Evolutionary conservation across 2,329 filamentous ascomycete genomes (phyloP).

Genomic region (Juglanconis sp.): DNA sequence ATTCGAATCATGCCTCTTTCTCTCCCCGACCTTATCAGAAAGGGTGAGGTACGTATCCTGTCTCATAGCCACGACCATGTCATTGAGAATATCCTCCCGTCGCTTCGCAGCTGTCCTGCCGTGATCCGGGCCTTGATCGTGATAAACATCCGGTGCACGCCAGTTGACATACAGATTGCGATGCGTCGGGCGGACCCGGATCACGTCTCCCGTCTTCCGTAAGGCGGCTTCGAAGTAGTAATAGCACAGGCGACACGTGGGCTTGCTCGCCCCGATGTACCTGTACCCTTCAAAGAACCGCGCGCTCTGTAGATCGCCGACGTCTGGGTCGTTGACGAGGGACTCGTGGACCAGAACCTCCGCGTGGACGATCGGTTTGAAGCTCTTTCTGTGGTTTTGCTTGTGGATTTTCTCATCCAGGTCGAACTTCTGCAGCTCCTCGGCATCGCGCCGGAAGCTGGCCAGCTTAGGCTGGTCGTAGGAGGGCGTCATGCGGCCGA

Average conservation of each 20-base stretch:
- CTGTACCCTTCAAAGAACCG: slow-evolving; percentile 30
- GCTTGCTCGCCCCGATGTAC: slow-evolving; percentile 41
- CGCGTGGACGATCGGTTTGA: slow-evolving; percentile 33
- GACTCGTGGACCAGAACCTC: slow-evolving; percentile 32
- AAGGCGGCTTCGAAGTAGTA: slow-evolving; percentile 29
- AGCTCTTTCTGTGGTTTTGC: slow-evolving; percentile 1
- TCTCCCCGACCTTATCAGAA: slow-evolving; percentile 23
- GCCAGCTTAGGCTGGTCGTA: not conserved
- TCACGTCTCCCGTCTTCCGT: slow-evolving; percentile 12
- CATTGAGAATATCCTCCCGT: slow-evolving; percentile 24
- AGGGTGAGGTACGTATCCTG: slow-evolving; percentile 28
- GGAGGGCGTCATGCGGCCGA: slow-evolving; percentile 18
- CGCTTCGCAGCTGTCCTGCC: slow-evolving; percentile 5
- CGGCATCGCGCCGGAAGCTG: slow-evolving; percentile 10
- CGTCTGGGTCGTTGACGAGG: slow-evolving; percentile 12
- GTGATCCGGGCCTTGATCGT: slow-evolving; percentile 14
- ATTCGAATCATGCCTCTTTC: slow-evolving; percentile 32
- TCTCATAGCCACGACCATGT: slow-evolving; percentile 26
- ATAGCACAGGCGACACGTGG: slow-evolving; percentile 35
- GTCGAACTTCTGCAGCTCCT: slow-evolving; percentile 19
- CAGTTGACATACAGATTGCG: slow-evolving; percentile 38
- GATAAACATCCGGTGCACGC: slow-evolving; percentile 33
- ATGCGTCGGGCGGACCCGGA: slow-evolving; percentile 30
- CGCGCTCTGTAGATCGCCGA: not conserved
- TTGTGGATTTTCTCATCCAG: slow-evolving; percentile 17